Evolutionary conservation across 805 yeast species (phyloP), one percentile per base, ranked within the genome.

Genomic region (Pichia rugopelliculosa): DNA sequence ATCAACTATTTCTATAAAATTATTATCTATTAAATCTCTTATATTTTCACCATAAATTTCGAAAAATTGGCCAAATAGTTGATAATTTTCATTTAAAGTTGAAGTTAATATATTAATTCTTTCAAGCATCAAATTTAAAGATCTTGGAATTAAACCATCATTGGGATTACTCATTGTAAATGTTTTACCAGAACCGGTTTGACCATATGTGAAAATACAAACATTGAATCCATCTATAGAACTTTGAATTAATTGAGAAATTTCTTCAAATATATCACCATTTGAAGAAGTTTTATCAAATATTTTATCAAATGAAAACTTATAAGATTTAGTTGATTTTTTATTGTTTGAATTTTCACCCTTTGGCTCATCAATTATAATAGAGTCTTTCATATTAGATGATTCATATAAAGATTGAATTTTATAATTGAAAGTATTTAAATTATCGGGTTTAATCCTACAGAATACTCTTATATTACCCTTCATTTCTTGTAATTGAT

Each of bases 121-220:
- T 5, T 73, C 65, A 58, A 88, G 88, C 5, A 91, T 83, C 56
- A 82, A 84, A 15, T 69, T 64, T 13, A 90, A 73, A 0, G 96
- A 84, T 17, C 77, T 70, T 1, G 95, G 88, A 30, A 89, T 87
- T 70, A 91, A 78, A 15, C 99, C 98, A 58, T 83, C 84, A 1
- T 64, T 58, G 0, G 76, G 67, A 23, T 74, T 68, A 2, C 89
- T 76, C 98, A 91, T 93, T 0, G 99, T 93, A 62, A 67, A 82
- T 0, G 98, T 91, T 61, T 91, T 91, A 3, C 99, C 99, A 0
- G 97, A 84, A 0, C 93, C 96, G 0, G 99, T 93, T 65, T 91
- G 99, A 1, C 99, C 99, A 62, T 93, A 91, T 0, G 98, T 96
- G 69, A 91, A 88, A 1, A 93, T 87, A 64, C 97, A 89, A 3